Evolutionary conservation across 345 rosid species (phyloP).

Genomic region (Eucalyptus lansdowneana): DNA sequence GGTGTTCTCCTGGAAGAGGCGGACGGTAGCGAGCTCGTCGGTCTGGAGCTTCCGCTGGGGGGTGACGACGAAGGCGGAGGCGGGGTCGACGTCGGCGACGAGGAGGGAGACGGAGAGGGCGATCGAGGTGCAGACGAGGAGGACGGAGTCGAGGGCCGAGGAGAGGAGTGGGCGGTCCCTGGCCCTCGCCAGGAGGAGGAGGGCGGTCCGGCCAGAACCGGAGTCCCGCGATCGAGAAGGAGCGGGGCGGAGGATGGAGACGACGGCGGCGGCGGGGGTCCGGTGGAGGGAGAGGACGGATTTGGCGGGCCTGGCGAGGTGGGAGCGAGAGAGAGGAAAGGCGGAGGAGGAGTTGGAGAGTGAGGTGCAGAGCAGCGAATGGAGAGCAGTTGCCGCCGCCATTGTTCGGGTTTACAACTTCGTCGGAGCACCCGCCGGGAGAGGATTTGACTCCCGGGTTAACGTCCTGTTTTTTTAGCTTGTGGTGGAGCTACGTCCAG

Average conservation of each 20-base stretch:
- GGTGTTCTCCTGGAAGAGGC: conserved; percentile 86
- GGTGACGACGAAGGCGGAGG: conserved; percentile 62
- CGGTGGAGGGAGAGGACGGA: background rate
- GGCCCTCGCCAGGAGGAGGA: background rate
- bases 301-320: background rate
- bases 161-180: background rate
- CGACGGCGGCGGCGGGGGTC: background rate
- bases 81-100: conserved; percentile 36
- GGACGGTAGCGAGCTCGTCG: conserved; percentile 89
- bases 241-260: background rate
- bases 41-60: conserved; percentile 61
- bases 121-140: conserved; percentile 54
- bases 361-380: conserved; percentile 32
- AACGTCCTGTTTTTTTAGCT: background rate
- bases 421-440: background rate
- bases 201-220: background rate
- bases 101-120: conserved; percentile 55
- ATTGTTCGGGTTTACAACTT: background rate
- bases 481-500: background rate
- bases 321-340: conserved; percentile 21
- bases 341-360: conserved; percentile 24
- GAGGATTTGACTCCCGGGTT: background rate
- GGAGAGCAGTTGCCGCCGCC: conserved; percentile 30
- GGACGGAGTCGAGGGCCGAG: conserved; percentile 18
- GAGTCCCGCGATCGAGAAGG: background rate